Percentiles rank a stretch among this genome's conserved stretches.
These are phyloP conservation scores for Aspergillus fumigatus DNA, from an alignment of 2,329 filamentous ascomycete genomes.

Conservation along the genomic window DNA sequence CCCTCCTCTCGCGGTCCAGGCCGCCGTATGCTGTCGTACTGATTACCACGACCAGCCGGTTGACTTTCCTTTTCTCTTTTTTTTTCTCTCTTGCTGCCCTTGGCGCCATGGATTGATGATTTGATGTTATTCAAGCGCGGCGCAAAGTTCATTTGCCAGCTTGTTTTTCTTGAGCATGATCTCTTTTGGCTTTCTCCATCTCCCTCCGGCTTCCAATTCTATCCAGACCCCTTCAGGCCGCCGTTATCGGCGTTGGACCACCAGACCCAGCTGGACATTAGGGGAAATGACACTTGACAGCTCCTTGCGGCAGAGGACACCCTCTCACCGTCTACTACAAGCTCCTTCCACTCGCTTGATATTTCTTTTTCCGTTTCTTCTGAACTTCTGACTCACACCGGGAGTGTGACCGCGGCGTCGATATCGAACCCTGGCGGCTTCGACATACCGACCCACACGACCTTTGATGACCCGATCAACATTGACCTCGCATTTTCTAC, in stretches of 20 bases:
- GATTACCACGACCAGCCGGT: conserved; percentile 7
- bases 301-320: not conserved
- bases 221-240: not conserved
- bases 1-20: conserved; percentile 32
- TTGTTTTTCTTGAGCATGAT: conserved; percentile 4
- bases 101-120: conserved; percentile 23
- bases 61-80: not conserved
- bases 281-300: not conserved
- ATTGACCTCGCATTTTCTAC: not conserved
- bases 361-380: conserved; percentile 9
- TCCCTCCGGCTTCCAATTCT: conserved; percentile 7
- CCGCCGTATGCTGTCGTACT: conserved; percentile 44
- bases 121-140: conserved; percentile 13
- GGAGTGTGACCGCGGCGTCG: conserved; percentile 7
- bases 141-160: conserved; percentile 5
- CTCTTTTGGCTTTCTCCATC: conserved; percentile 14
- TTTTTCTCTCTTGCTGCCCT: conserved; percentile 15
- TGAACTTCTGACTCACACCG: not conserved
- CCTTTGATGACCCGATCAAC: not conserved
- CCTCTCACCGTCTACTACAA: conserved; percentile 1
- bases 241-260: not conserved
- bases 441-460: not conserved
- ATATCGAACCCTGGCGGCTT: not conserved
- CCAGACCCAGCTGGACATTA: not conserved
- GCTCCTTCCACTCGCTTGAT: conserved; percentile 17